A percentile compares a stretch with the other conserved stretches of the same genome.
These are phyloP conservation scores for Yamadazyma scolyti DNA, from an alignment of 805 yeast genomes.

Conservation along the genomic window DNA sequence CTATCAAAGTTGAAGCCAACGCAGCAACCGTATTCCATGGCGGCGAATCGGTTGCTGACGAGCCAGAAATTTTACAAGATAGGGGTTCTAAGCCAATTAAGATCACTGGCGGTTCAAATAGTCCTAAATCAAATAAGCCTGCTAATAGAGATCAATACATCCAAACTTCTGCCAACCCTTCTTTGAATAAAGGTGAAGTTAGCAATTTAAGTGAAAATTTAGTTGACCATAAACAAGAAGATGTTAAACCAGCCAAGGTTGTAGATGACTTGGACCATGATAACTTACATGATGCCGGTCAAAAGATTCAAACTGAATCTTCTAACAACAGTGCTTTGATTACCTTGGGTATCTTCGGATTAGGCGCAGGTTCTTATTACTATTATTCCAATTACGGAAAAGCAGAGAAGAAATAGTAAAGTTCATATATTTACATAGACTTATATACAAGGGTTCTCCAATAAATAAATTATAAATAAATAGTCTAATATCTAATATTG, in stretches of 20 bases:
- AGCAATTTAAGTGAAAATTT: slow-evolving; percentile 31
- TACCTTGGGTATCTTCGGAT: slow-evolving; percentile 22
- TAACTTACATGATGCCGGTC: slow-evolving; percentile 16
- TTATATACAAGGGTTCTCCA: neutral
- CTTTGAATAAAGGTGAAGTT: slow-evolving; percentile 34
- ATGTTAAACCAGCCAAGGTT: slow-evolving; percentile 27
- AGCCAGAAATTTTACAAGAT: slow-evolving; percentile 38
- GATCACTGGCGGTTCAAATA: slow-evolving; percentile 14
- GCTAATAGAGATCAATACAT: slow-evolving; percentile 38
- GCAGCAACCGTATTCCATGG: slow-evolving; percentile 39
- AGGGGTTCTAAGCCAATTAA: slow-evolving; percentile 35
- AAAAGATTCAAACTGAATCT: slow-evolving; percentile 5
- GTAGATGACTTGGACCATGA: slow-evolving; percentile 39
- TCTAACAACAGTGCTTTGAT: slow-evolving; percentile 10
- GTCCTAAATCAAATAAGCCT: slow-evolving; percentile 20
- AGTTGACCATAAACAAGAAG: slow-evolving; percentile 33
- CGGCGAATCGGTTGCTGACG: slow-evolving; percentile 35
- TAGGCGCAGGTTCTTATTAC: slow-evolving; percentile 28
- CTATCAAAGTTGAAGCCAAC: slow-evolving; percentile 43
- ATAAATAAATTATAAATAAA: slow-evolving; percentile 3
- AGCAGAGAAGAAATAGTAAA: slow-evolving; percentile 1
- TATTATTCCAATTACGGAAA: slow-evolving; percentile 9
- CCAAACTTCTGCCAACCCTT: slow-evolving; percentile 39
- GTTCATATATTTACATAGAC: neutral
- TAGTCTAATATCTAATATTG: slow-evolving; percentile 52